phyloP scores from a whole-genome alignment of 768 basidiomycete genomes.

The Rhizopogon salebrosus region DNA sequence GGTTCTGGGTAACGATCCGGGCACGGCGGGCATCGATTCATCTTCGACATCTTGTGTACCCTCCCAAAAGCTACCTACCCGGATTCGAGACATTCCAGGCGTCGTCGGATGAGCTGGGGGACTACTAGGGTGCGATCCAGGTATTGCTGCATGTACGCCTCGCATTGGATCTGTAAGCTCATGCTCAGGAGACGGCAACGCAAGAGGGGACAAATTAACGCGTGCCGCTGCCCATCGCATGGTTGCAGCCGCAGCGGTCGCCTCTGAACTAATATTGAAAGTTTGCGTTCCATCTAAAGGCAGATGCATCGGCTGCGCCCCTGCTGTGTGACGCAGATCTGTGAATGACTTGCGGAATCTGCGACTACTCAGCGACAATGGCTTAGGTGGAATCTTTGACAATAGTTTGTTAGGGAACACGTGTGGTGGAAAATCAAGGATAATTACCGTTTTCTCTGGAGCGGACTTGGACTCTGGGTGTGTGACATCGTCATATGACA shows the following conservation, averaged over 20 bases:
- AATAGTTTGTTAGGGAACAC: slow-evolving; percentile 22
- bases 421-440: slow-evolving; percentile 3
- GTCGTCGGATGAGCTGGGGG: slow-evolving; percentile 33
- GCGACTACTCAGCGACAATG: slow-evolving; percentile 28
- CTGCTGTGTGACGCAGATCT: slow-evolving; percentile 32
- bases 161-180: slow-evolving; percentile 91
- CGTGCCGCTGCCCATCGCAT: slow-evolving; percentile 83
- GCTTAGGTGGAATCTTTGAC: slow-evolving; percentile 19
- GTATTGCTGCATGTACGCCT: slow-evolving; percentile 60
- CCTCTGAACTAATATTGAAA: slow-evolving; percentile 39
- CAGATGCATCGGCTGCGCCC: slow-evolving; percentile 20
- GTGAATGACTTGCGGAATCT: slow-evolving; percentile 44
- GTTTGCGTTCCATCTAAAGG: slow-evolving; percentile 24
- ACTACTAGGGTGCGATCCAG: slow-evolving; percentile 48
- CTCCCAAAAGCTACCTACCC: slow-evolving; percentile 72
- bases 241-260: slow-evolving; percentile 69
- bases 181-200: slow-evolving; percentile 85
- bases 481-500: slow-evolving; percentile 2
- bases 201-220: slow-evolving; percentile 80
- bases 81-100: slow-evolving; percentile 45
- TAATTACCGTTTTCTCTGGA: neutral
- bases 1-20: slow-evolving; percentile 19
- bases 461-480: neutral
- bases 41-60: slow-evolving; percentile 60
- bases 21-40: slow-evolving; percentile 17